These are phyloP conservation scores for Biancaea sappan DNA, from an alignment of 306 rosid genomes.

Conservation along the genomic window DNA sequence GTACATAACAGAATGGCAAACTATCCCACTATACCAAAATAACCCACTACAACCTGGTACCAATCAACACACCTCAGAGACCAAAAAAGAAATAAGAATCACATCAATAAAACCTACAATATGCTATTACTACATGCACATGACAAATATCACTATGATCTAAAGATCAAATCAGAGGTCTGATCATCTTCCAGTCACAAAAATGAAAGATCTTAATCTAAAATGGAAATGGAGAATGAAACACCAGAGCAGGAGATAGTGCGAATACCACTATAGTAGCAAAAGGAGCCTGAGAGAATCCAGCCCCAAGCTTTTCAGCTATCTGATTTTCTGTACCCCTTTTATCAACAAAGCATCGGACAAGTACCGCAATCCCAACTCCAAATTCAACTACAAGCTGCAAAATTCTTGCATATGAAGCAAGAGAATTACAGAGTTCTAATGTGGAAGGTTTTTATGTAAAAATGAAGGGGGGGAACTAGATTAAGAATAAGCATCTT, in stretches of 20 bases:
- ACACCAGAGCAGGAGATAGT: constrained; percentile 22
- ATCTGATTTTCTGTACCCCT: constrained; percentile 62
- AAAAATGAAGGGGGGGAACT: not conserved
- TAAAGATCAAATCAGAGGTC: not conserved
- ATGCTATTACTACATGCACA: not conserved
- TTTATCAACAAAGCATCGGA: constrained; percentile 80
- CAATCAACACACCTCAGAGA: not conserved
- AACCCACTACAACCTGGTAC: too few relatives aligned
- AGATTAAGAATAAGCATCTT: constrained; percentile 31
- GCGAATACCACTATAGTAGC: constrained; percentile 72
- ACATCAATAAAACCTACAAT: not conserved
- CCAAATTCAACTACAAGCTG: constrained; percentile 78
- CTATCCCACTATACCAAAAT: too few relatives aligned
- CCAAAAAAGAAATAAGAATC: not conserved
- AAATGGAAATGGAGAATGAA: constrained; percentile 18
- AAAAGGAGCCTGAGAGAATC: constrained; percentile 69
- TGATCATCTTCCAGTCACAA: not conserved
- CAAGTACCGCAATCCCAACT: constrained; percentile 78
- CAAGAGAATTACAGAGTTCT: constrained; percentile 28
- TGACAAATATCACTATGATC: not conserved
- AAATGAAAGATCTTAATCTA: not conserved
- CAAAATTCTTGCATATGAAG: constrained; percentile 24
- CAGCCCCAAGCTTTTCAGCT: constrained; percentile 77
- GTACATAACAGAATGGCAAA: too few relatives aligned
- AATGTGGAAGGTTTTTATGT: not conserved